Percentiles rank a stretch among this genome's conserved stretches.
Conservation (phyloP, 768 basidiomycete genomes). For the Nidularia sp. region DNA sequence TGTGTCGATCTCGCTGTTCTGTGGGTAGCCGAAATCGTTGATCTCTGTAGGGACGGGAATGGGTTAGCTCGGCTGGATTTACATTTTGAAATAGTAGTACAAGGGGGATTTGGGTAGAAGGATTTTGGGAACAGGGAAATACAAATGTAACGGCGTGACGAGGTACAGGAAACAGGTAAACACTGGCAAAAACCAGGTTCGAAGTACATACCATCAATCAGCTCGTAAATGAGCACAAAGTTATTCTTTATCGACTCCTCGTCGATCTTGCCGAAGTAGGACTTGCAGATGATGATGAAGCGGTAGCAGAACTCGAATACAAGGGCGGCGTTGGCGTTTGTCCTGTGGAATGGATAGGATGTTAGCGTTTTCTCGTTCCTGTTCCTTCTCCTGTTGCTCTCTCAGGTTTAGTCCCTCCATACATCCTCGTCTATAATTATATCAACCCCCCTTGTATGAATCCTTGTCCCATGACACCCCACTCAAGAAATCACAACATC, state of each 20-base stretch:
- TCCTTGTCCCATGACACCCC: no score
- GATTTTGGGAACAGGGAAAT: no score
- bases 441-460: no score
- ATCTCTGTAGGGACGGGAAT: conserved; percentile 53
- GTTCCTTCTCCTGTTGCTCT: no score
- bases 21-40: conserved; percentile 98
- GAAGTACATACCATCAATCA: conserved; percentile 81
- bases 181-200: neutral
- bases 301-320: conserved; percentile 98
- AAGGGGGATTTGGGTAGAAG: no score
- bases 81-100: no score
- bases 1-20: conserved; percentile 98
- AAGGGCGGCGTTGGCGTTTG: conserved; percentile 94
- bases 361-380: no score
- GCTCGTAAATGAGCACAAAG: conserved; percentile 96
- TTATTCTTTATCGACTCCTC: conserved; percentile 99
- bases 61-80: neutral
- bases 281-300: conserved; percentile 89
- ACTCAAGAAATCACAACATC: neutral
- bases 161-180: no score
- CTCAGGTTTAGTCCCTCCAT: no score
- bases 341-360: conserved; percentile 38
- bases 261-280: conserved; percentile 98
- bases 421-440: no score
- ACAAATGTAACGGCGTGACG: no score